Percentiles rank a stretch among this genome's conserved stretches.
Conservation (phyloP, 306 rosid species). For the Ormosia emarginata region DNA sequence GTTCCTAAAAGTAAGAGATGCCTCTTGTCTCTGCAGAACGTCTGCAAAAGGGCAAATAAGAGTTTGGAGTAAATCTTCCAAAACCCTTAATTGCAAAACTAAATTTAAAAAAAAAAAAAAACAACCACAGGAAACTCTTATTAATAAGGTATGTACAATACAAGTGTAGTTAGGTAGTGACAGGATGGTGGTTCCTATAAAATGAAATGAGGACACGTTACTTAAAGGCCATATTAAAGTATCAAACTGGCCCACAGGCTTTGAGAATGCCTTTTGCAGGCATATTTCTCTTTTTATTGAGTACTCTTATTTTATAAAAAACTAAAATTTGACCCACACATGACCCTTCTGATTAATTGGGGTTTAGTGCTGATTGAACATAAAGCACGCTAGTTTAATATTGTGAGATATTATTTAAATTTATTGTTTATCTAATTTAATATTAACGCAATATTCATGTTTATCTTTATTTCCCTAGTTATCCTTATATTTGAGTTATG, state of each 20-base stretch:
- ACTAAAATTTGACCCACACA: background rate
- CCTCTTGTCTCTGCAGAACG: slow-evolving; percentile 15
- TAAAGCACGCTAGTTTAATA: background rate
- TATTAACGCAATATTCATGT: background rate
- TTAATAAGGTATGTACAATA: background rate
- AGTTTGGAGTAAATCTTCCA: background rate
- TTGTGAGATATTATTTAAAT: background rate
- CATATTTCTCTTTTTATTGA: background rate
- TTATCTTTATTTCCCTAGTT: too few species aligned
- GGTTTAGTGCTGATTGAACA: background rate
- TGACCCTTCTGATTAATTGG: background rate
- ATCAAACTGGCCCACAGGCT: background rate
- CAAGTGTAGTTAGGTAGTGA: background rate
- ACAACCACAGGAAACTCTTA: background rate
- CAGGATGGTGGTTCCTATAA: background rate
- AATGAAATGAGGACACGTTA: background rate
- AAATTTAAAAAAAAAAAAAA: background rate
- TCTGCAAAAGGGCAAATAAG: background rate
- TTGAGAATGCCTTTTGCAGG: background rate
- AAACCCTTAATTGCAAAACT: background rate
- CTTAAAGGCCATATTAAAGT: background rate
- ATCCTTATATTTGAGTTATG: too few species aligned
- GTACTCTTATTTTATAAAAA: too few species aligned
- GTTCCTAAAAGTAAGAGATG: background rate
- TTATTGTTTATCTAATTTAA: background rate